Percentiles rank a stretch among this genome's conserved stretches.
These are phyloP conservation scores for Yamadazyma insecticola DNA, from an alignment of 805 yeast species.

Conservation along the genomic window DNA sequence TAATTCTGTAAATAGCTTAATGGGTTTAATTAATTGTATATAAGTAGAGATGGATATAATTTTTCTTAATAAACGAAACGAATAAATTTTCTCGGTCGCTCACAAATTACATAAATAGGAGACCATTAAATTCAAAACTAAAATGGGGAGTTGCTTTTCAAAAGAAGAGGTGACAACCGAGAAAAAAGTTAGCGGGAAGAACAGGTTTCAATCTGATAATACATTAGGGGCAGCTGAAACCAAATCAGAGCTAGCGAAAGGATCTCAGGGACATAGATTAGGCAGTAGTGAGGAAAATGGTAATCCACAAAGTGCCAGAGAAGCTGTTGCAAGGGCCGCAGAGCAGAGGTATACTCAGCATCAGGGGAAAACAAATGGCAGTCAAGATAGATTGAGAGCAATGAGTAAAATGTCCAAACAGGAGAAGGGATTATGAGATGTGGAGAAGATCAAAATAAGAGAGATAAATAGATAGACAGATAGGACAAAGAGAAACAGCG, in stretches of 20 bases:
- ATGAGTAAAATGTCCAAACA: constrained; percentile 24
- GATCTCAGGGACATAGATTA: constrained; percentile 13
- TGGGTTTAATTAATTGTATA: no score
- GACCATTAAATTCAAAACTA: no score
- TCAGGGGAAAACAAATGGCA: constrained; percentile 21
- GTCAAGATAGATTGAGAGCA: constrained; percentile 26
- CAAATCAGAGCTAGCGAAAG: not conserved
- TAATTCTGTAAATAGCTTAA: no score
- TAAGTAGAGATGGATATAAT: no score
- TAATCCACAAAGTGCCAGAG: constrained; percentile 11
- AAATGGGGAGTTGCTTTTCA: constrained; percentile 24
- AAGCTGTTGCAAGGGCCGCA: constrained; percentile 39
- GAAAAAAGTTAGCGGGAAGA: constrained; percentile 1
- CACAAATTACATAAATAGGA: no score
- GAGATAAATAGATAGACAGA: no score
- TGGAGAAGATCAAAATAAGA: no score
- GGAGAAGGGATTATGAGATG: constrained; percentile 36
- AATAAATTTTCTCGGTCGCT: no score
- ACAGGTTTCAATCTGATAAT: no score
- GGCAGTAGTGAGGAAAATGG: constrained; percentile 8
- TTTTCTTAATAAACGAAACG: no score
- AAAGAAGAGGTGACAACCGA: constrained; percentile 5
- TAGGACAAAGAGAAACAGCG: no score
- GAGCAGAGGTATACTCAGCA: constrained; percentile 27
- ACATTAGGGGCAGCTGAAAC: constrained; percentile 1